phyloP scores from a whole-genome alignment of 2,329 filamentous ascomycete genomes.

The Xylariaceae sp. region DNA sequence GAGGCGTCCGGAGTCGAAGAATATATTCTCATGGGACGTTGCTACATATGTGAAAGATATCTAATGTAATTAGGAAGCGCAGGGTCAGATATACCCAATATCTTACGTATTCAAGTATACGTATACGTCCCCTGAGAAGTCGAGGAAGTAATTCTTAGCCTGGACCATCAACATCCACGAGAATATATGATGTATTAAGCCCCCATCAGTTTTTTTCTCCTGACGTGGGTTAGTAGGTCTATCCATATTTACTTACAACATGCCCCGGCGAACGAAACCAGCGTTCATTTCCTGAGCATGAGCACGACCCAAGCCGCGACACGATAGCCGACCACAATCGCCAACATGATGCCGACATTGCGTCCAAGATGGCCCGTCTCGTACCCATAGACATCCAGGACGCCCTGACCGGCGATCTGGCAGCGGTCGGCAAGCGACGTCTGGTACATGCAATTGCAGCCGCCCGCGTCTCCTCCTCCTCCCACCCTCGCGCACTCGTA shows the following conservation, averaged over 20 bases:
- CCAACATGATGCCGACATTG: constrained; percentile 77
- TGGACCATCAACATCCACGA: too few species aligned
- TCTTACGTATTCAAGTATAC: too few species aligned
- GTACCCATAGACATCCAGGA: constrained; percentile 73
- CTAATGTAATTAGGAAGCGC: too few species aligned
- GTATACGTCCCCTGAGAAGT: too few species aligned
- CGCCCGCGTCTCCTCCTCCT: constrained; percentile 33
- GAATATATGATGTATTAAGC: too few species aligned
- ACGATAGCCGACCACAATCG: constrained; percentile 74
- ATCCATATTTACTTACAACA: neutral
- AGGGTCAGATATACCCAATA: too few species aligned
- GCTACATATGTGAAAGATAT: neutral
- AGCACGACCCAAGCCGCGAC: constrained; percentile 68
- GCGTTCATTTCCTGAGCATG: constrained; percentile 30
- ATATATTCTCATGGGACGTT: neutral
- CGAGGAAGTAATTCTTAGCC: too few species aligned
- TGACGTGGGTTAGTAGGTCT: too few species aligned
- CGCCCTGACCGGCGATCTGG: constrained; percentile 69
- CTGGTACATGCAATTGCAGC: constrained; percentile 72
- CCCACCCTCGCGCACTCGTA: constrained; percentile 58
- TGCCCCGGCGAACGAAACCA: neutral
- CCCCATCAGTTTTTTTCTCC: too few species aligned
- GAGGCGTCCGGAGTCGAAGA: constrained; percentile 12
- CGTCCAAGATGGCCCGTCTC: constrained; percentile 62
- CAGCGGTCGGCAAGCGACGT: constrained; percentile 66